Evolutionary conservation across 2,329 filamentous ascomycete species (phyloP).

Genomic region (Nothophaeocryptopus gaeumannii): DNA sequence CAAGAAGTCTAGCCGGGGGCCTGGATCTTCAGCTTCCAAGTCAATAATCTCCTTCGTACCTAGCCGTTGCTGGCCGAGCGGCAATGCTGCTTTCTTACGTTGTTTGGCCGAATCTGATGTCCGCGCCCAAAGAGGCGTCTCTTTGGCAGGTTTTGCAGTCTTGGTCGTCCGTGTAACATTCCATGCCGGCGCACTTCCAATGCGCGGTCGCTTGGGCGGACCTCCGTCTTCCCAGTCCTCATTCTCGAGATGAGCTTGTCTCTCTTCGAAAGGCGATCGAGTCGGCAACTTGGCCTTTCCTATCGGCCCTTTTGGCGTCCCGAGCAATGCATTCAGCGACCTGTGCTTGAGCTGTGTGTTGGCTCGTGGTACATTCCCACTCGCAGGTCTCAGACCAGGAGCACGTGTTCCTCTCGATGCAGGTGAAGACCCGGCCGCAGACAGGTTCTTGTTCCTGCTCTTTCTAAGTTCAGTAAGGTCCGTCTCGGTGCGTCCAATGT

Average conservation of each 20-base stretch:
- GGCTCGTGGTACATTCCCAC: constrained; percentile 17
- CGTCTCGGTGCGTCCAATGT: constrained; percentile 68
- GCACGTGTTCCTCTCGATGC: constrained; percentile 20
- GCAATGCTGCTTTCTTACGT: constrained; percentile 18
- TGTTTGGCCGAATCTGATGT: constrained; percentile 28
- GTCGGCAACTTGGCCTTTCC: constrained; percentile 58
- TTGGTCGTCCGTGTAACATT: constrained; percentile 21
- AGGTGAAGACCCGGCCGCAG: background rate
- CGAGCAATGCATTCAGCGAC: constrained; percentile 62
- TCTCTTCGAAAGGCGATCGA: constrained; percentile 65
- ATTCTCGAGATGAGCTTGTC: constrained; percentile 38
- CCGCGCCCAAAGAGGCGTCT: constrained; percentile 26
- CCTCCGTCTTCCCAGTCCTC: constrained; percentile 34
- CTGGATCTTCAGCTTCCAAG: constrained; percentile 28
- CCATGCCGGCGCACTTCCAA: constrained; percentile 17
- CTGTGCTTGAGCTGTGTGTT: constrained; percentile 50
- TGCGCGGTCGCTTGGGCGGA: constrained; percentile 41
- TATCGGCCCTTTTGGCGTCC: constrained; percentile 61
- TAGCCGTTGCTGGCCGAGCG: constrained; percentile 21
- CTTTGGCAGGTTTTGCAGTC: constrained; percentile 5
- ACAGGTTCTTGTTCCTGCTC: constrained; percentile 54
- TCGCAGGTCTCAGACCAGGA: constrained; percentile 11
- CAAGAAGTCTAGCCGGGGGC: constrained; percentile 24
- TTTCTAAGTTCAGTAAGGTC: constrained; percentile 74
- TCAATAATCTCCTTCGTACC: constrained; percentile 37